Base-by-base conservation (phyloP, 2,329 filamentous ascomycete species). In the Cordyceps cateniannulata region DNA sequence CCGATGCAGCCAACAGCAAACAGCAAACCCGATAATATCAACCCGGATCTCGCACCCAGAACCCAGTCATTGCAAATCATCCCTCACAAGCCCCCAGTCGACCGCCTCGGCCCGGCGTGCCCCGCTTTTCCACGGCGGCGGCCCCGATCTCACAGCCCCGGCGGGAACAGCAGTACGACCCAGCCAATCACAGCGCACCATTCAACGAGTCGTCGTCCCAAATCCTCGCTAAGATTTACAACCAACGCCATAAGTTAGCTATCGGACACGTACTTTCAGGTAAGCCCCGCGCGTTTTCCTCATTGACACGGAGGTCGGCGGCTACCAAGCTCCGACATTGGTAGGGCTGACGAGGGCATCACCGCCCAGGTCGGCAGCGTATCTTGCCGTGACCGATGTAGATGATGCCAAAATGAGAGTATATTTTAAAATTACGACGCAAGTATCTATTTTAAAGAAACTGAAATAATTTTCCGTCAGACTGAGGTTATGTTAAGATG, bases 381-480 rank as follows among this genome's bases (percentile, higher is more conserved):
- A 2, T 10, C 18, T 25, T 50, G 25, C 48, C 48, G 14, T 45
- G 10, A 8, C 47, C 52, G 27, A 35, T 32, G 2, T 38, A 4
- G 3, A 32, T 52, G 58, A 53, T 63, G 53, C 29, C 64, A 60
- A 47, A 48, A 61, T 62, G 9, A 62, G 50, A 52, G 9, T 16
- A 24, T 1, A 52, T 16, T 16, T 51, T 35, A 18, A 29, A 27
- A 49, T 49, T 49, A 35, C 27, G n/a, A 38, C 5, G 6, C 32
- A 22, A n/a, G 22, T 24, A 5, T 35, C 7, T 38, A 7, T 35
- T 18, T 1, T 35, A 9, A 2, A 10, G 5, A 35, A 20, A 42
- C 16, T n/a, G 2, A 8, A 5, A 18, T 16, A 20, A 20, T 7
- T n/a, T 16, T 20, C n/a, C 12, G n/a, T n/a, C 32, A 35, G 32